phyloP scores from a whole-genome alignment of 2,329 filamentous ascomycete genomes.

The Tolypocladium cylindrosporum region DNA sequence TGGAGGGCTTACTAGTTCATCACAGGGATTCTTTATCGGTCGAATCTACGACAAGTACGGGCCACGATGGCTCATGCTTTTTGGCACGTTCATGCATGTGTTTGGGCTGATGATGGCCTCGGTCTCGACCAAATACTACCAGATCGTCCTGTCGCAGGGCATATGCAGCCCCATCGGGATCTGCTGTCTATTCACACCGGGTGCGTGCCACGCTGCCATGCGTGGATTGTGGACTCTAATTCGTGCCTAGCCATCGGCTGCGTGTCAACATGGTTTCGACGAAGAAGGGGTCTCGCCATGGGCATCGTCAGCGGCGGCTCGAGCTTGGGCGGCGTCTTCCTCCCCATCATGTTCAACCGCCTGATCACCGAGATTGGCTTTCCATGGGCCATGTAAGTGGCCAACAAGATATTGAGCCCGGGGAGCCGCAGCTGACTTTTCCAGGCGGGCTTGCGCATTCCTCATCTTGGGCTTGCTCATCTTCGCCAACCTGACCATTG shows the following conservation, averaged over 20 bases:
- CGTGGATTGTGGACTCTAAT: background rate
- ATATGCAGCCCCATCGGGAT: conserved; percentile 26
- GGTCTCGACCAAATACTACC: conserved; percentile 31
- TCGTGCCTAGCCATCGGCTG: conserved; percentile 14
- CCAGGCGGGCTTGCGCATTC: conserved; percentile 22
- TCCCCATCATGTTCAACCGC: conserved; percentile 28
- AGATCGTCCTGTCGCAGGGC: conserved; percentile 28
- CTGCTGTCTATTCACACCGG: conserved; percentile 21
- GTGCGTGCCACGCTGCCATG: conserved; percentile 5
- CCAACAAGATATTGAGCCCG: no score
- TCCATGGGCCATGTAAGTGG: conserved; percentile 23
- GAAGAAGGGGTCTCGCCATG: conserved; percentile 23
- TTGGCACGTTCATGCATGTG: conserved; percentile 44
- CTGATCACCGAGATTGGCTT: conserved; percentile 25
- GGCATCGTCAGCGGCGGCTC: conserved; percentile 25
- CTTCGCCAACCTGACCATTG: conserved; percentile 23
- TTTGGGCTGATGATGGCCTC: conserved; percentile 55
- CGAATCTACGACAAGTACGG: conserved; percentile 51
- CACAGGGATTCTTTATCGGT: background rate
- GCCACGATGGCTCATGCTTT: conserved; percentile 42
- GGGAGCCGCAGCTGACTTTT: no score
- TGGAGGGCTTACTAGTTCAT: conserved; percentile 7
- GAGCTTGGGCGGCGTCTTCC: conserved; percentile 26
- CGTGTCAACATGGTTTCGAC: conserved; percentile 23
- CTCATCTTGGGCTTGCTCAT: conserved; percentile 22